Conservation (phyloP, 208 protist species). For the Trichomonas tenax region DNA sequence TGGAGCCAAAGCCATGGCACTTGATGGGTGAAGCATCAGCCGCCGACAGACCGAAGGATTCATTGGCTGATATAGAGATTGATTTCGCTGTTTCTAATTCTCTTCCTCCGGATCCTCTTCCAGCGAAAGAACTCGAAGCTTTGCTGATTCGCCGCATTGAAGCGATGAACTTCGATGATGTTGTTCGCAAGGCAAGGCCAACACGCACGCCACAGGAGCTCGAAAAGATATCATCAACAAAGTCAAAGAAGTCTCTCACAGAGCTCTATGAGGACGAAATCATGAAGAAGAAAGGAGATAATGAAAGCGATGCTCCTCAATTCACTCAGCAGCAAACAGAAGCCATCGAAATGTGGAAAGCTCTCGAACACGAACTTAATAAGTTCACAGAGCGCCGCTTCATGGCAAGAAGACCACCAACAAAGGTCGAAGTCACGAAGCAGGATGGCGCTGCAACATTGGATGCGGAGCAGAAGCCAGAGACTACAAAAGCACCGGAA, state of each 20-base stretch:
- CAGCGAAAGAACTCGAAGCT: background rate
- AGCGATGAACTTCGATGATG: slow-evolving; percentile 14
- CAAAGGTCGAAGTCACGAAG: background rate
- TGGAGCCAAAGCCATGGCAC: background rate
- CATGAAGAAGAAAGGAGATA: background rate
- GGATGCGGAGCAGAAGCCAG: background rate
- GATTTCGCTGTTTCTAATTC: background rate
- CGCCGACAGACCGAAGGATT: background rate
- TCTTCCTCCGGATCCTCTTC: background rate
- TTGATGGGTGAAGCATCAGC: background rate
- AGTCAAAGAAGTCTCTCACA: background rate
- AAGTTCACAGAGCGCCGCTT: background rate
- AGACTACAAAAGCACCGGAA: background rate
- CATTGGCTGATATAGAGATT: background rate
- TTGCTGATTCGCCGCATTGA: background rate
- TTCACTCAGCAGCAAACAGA: background rate
- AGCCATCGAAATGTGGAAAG: background rate
- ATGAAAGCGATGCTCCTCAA: background rate
- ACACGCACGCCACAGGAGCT: background rate
- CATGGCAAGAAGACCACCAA: background rate
- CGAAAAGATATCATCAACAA: background rate
- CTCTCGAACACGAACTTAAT: background rate
- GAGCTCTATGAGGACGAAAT: background rate
- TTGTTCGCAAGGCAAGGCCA: background rate
- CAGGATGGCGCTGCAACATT: background rate